Evolutionary conservation across 208 protist species (phyloP), one percentile per base, ranked within the genome.

Genomic region (Lotmaria passim): DNA sequence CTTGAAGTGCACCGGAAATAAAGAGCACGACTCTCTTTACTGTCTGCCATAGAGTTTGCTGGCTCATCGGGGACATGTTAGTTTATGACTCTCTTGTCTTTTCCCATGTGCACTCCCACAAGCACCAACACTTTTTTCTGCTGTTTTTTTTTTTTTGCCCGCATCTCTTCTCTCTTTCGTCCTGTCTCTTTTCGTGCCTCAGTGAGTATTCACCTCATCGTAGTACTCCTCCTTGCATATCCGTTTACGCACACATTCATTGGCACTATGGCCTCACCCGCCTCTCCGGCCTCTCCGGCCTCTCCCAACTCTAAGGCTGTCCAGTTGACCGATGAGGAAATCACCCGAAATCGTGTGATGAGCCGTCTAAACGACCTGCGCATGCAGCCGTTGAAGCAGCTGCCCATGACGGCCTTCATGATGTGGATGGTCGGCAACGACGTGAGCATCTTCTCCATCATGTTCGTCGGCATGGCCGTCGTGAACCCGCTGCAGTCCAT

Each of bases 381-480:
- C 38, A 36, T 87, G 43, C 78, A 90, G 73, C 90, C 90, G 1
- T 60, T 95, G 19, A 91, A 91, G 79, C 85, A 86, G 43, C 81
- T 95, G 43, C 90, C 90, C 19, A 95, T 95, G 90, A 95, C 81
- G 12, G 33, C 69, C 12, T 90, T 95, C 71, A 86, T 93, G 81
- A 90, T 95, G 87, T 95, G 83, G 81, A 95, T 95, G 90, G 85
- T 91, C 3, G 90, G 90, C 53, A 95, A 95, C 62, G 86, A 93
- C 11, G 83, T 95, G 15, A 90, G 84, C 66, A 92, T 95, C 41
- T 95, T 93, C 70, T 91, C 90, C 47, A 95, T 95, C 71, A 93
- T 95, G 86, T 93, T 95, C 74, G 84, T 93, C 28, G 87, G 90
- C 62, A 93, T 93, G 87, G 90, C 90, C 5, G 84, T 95, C 52